These are phyloP conservation scores for Starmera amethionina DNA, from an alignment of 805 yeast species.

Conservation along the genomic window DNA sequence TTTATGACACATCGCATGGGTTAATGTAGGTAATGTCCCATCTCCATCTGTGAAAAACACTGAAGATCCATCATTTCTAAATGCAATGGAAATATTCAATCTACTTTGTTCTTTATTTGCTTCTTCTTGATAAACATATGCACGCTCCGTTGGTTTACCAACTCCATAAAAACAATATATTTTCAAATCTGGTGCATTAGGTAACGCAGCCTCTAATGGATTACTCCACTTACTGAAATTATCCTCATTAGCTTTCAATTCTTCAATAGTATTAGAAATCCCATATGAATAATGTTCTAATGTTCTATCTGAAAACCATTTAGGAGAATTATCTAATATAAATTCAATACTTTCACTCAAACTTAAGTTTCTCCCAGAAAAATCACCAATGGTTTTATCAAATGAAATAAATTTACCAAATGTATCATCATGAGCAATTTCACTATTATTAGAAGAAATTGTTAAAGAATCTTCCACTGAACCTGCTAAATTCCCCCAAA, in stretches of 20 bases:
- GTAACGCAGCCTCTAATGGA: conserved; percentile 86
- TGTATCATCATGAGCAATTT: conserved; percentile 27
- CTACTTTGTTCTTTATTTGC: conserved; percentile 38
- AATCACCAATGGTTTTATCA: conserved; percentile 31
- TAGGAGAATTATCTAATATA: conserved; percentile 55
- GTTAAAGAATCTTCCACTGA: conserved; percentile 52
- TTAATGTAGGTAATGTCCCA: conserved; percentile 82
- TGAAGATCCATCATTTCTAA: conserved; percentile 46
- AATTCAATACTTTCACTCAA: conserved; percentile 59
- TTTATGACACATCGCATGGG: conserved; percentile 86
- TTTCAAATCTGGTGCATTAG: conserved; percentile 89
- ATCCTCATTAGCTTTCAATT: conserved; percentile 56
- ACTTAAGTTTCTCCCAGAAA: conserved; percentile 46
- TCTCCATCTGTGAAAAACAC: conserved; percentile 89
- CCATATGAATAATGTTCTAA: conserved; percentile 73
- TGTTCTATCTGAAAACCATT: conserved; percentile 64
- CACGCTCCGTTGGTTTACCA: conserved; percentile 94
- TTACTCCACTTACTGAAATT: conserved; percentile 83
- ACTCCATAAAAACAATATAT: conserved; percentile 88
- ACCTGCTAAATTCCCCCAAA: conserved; percentile 76
- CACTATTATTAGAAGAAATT: conserved; percentile 2
- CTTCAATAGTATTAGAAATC: conserved; percentile 45
- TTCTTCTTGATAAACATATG: conserved; percentile 75
- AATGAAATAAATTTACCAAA: conserved; percentile 73
- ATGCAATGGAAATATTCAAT: conserved; percentile 64